Evolutionary conservation across 371 early-diverging fungal species (phyloP), one percentile per base, ranked within the genome.

Genomic region (Rhizopus arrhizus): DNA sequence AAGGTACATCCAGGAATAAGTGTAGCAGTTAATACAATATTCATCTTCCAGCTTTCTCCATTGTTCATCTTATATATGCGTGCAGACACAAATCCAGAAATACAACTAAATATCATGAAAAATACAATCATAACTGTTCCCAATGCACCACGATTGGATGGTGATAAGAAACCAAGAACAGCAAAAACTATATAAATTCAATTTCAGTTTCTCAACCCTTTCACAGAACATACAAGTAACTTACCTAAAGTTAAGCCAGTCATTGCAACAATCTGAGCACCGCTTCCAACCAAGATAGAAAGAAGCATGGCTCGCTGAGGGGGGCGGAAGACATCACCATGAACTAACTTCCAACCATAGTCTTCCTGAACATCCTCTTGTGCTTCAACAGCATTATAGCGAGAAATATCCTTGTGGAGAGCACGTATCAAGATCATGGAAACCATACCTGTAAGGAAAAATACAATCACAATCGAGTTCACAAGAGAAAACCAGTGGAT

Each of bases 81-180:
- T 6, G 97, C 90, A 8, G 96, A 93, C 13, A 88, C 78, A 68
- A 88, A 96, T 31, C 98, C 98, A 5, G 95, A 86, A 15, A 91
- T 87, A 36, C 86, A 84, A 4, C 89, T 91, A 73, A 92, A 96
- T 46, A 89, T 64, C 79, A 96, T 90, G 69, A 92, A 97, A 63
- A 95, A 89, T 46, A 94, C 80, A 42, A 98, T 82, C 84, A 92
- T 90, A 36, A 94, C 89, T 3, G 96, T 96, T 2, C 85, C 85
- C 33, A 98, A 81, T 4, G 96, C 91, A 33, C 97, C 97, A 50
- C 98, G 93, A 72, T 88, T 91, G 0, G 96, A 94, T 0, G 97
- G 97, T 16, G 95, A 94, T 49, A 98, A 80, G 84, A 98, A 96
- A 15, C 98, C 98, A 42, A 98, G 85, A n/a, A 91, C 87, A 22